phyloP scores from a whole-genome alignment of 352 stramenopile species.

The Lagenidium sp. region DNA sequence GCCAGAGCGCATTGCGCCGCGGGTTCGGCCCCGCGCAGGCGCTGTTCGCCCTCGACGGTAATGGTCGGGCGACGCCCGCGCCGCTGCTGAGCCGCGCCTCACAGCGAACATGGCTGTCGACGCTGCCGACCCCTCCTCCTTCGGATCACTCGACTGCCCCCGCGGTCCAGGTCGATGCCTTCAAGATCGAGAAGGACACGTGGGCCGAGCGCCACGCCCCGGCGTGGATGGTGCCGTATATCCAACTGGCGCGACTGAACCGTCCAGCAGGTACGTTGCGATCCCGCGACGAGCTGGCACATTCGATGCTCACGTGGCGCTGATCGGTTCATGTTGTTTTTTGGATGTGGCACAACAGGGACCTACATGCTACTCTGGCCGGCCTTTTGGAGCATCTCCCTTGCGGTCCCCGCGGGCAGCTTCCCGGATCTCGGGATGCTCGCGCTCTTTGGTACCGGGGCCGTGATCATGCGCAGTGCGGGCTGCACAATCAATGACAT shows the following conservation, averaged over 20 bases:
- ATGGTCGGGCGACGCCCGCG: no score
- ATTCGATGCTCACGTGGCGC: neutral
- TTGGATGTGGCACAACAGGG: slow-evolving; percentile 12
- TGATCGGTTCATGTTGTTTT: neutral
- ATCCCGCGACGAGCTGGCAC: no score
- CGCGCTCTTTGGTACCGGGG: slow-evolving; percentile 78
- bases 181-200: slow-evolving; percentile 77
- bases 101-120: slow-evolving; percentile 4
- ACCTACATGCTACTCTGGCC: slow-evolving; percentile 97
- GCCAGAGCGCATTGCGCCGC: no score
- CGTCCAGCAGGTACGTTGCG: slow-evolving; percentile 44
- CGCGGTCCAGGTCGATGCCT: slow-evolving; percentile 14
- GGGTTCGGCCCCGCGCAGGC: no score
- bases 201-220: slow-evolving; percentile 75
- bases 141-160: neutral
- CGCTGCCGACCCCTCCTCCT: slow-evolving; percentile 1
- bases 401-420: slow-evolving; percentile 79
- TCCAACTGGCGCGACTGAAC: slow-evolving; percentile 82
- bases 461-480: slow-evolving; percentile 95
- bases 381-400: slow-evolving; percentile 95
- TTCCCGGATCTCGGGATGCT: slow-evolving; percentile 81
- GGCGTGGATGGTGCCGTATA: slow-evolving; percentile 76
- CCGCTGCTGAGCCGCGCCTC: no score
- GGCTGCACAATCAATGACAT: slow-evolving; percentile 99
- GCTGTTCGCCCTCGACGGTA: neutral